These are phyloP conservation scores for Fusarium duplospermum DNA, from an alignment of 2,329 filamentous ascomycete genomes.

Conservation along the genomic window DNA sequence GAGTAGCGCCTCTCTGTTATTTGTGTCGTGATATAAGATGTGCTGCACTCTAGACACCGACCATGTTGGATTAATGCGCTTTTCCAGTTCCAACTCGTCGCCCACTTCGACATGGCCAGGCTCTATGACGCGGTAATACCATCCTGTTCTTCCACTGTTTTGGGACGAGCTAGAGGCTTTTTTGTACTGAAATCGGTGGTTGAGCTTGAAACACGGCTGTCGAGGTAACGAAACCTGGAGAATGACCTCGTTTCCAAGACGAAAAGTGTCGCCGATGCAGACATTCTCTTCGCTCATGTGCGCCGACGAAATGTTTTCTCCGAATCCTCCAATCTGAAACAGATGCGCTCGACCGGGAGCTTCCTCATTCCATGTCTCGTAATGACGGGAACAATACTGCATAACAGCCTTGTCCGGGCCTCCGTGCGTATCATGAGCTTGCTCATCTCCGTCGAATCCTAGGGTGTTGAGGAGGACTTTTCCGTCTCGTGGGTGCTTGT, in stretches of 20 bases:
- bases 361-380: slow-evolving; percentile 28
- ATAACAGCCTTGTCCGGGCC: slow-evolving; percentile 32
- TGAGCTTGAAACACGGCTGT: slow-evolving; percentile 37
- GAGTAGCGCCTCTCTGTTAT: background rate
- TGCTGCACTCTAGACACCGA: slow-evolving; percentile 18
- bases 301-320: slow-evolving; percentile 28
- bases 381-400: slow-evolving; percentile 31
- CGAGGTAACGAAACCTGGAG: slow-evolving; percentile 31
- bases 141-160: slow-evolving; percentile 26
- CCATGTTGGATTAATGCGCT: slow-evolving; percentile 24
- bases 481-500: slow-evolving; percentile 26
- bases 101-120: slow-evolving; percentile 14
- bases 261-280: slow-evolving; percentile 31
- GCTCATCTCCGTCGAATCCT: slow-evolving; percentile 32
- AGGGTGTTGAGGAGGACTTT: slow-evolving; percentile 16
- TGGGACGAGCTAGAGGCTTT: slow-evolving; percentile 22
- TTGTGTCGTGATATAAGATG: slow-evolving; percentile 26
- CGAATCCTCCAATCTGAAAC: slow-evolving; percentile 30
- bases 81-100: slow-evolving; percentile 7
- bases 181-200: slow-evolving; percentile 35
- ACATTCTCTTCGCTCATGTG: slow-evolving; percentile 31
- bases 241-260: slow-evolving; percentile 17
- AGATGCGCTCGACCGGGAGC: slow-evolving; percentile 19
- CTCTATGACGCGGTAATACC: slow-evolving; percentile 32
- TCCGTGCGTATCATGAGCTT: slow-evolving; percentile 26